Evolutionary conservation across 208 protist species (phyloP).

Genomic region (Trypanosomatidae sp.): DNA sequence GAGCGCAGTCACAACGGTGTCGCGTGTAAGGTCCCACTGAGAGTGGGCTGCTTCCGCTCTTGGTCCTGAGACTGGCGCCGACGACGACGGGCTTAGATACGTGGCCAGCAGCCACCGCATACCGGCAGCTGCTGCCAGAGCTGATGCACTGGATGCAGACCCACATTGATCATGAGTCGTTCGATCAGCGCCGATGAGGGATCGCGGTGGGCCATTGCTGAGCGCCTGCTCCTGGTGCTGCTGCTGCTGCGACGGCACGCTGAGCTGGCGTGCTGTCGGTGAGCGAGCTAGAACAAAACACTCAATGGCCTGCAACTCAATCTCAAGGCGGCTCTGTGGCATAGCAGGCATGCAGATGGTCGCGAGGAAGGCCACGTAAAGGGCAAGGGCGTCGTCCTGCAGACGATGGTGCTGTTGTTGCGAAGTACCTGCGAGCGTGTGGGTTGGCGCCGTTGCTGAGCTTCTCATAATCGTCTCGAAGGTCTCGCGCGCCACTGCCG

Average conservation of each 20-base stretch:
- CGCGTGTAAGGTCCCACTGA: neutral
- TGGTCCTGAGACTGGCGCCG: neutral
- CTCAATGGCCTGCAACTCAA: neutral
- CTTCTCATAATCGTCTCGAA: slow-evolving; percentile 12
- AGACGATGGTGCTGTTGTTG: neutral
- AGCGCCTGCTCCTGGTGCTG: slow-evolving; percentile 1
- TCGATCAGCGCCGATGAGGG: neutral
- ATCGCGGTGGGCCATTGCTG: neutral
- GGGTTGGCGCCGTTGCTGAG: neutral
- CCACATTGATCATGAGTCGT: neutral
- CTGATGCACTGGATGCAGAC: neutral
- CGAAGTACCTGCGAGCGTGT: neutral
- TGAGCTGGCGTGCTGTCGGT: neutral
- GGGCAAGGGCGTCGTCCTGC: slow-evolving; percentile 12
- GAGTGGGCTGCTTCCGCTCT: neutral
- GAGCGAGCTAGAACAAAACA: slow-evolving; percentile 7
- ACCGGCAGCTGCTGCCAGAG: neutral
- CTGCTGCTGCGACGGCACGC: neutral
- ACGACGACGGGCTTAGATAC: neutral
- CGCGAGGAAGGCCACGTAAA: slow-evolving; percentile 24
- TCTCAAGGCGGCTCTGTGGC: neutral
- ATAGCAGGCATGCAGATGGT: neutral
- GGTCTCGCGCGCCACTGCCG: slow-evolving; percentile 10
- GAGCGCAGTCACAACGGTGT: slow-evolving; percentile 1
- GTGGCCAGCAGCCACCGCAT: slow-evolving; percentile 1